A percentile compares a stretch with the other conserved stretches of the same genome.
Conservation (phyloP, 164 flowering plant species). For the Vitis riparia region DNA sequence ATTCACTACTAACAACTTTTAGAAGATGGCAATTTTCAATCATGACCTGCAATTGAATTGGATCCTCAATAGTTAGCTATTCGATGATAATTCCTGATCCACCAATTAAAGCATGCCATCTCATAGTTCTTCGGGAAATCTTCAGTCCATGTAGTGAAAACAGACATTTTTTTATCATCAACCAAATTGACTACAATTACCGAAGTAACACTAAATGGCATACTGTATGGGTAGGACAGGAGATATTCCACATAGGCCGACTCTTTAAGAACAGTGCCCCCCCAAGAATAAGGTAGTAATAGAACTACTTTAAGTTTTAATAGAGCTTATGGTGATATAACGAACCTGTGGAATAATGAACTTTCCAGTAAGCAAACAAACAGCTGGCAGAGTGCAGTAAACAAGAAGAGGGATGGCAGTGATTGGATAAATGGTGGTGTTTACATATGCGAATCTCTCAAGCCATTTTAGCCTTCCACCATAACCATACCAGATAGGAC, state of each 20-base stretch:
- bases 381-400: slow-evolving; percentile 67
- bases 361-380: slow-evolving; percentile 73
- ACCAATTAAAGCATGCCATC: not conserved
- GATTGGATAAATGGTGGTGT: slow-evolving; percentile 78
- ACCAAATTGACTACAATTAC: not conserved
- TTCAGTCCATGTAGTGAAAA: not conserved
- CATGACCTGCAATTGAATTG: not conserved
- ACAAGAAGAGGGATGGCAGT: slow-evolving; percentile 71
- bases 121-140: not conserved
- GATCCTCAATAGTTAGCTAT: not conserved
- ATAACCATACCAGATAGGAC: slow-evolving; percentile 92
- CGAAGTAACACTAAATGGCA: slow-evolving; percentile 2
- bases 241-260: no score
- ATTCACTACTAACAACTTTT: no score
- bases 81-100: not conserved
- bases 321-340: not conserved
- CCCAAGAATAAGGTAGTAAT: no score
- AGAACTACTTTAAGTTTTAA: no score
- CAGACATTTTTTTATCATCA: not conserved
- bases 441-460: slow-evolving; percentile 72
- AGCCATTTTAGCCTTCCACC: slow-evolving; percentile 63
- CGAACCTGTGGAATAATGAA: slow-evolving; percentile 83
- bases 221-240: not conserved
- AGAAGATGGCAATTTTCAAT: no score
- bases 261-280: no score